Evolutionary conservation across 805 yeast species (phyloP), one percentile per base, ranked within the genome.

Genomic region (Cyberlindnera sargentensis): DNA sequence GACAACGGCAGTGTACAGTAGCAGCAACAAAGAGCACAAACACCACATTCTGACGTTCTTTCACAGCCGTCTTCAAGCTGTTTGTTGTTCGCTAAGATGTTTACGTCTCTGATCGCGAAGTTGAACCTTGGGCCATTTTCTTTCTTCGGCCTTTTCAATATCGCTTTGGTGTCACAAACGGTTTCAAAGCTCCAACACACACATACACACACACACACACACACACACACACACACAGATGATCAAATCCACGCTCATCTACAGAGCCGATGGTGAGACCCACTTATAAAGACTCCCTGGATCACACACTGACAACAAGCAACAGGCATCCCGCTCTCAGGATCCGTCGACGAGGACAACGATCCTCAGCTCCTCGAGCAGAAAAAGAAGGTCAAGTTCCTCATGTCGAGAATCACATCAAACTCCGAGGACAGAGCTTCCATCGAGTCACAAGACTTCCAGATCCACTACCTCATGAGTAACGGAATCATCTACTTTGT

Each of bases 391-490:
- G 78, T 87, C 52, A 90, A 91, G 64, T 66, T 83, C 42, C 71
- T 93, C 43, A 74, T 89, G 27, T 69, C 82, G 31, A 75, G 91
- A 57, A 75, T 90, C 60, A 82, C 82, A 30, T 83, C 90, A 39
- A 75, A 80, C 49, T 81, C 95, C 5, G 96, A 85, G 52, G 79
- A 84, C 1, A 80, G 86, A 53, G 96, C 95, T 1, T 80, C 95
- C 9, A 73, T 90, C 43, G 95, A 86, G 52, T 76, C 87, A 41
- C 61, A 67, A 30, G 36, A 40, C 27, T 84, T 73, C 66, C 80
- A 80, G 34, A 84, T 90, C 37, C 79, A 89, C 63, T 91, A 91
- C 60, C 64, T 86, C 36, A 73, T 83, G 40, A 61, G 66, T 31
- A 71, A 80, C 51, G 70, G 72, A n/a, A 77, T 91, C 40, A 74